phyloP scores from a whole-genome alignment of 78 protist species.

The Dictyostelium brefeldianum region DNA sequence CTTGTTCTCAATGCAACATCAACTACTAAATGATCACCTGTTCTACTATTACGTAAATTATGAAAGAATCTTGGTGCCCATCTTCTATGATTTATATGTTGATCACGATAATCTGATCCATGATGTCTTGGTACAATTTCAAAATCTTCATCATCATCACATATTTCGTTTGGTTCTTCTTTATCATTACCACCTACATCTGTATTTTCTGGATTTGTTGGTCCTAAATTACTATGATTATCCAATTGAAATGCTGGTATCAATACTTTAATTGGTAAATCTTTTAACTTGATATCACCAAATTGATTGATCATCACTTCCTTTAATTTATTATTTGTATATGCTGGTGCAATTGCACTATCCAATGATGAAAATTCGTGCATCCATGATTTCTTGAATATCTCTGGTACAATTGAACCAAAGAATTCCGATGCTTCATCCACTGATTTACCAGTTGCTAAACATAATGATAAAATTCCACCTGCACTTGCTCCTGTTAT shows the following conservation, averaged over 20 bases:
- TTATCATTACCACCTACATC: not conserved
- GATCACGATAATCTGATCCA: not conserved
- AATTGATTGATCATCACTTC: constrained; percentile 27
- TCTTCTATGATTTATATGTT: constrained; percentile 26
- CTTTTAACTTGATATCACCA: constrained; percentile 47
- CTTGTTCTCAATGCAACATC: constrained; percentile 77
- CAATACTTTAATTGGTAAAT: constrained; percentile 63
- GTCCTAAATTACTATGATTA: constrained; percentile 14
- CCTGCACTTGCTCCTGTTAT: constrained; percentile 81
- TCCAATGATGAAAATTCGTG: constrained; percentile 54
- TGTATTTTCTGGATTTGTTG: not conserved
- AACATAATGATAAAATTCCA: constrained; percentile 70
- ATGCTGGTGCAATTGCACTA: constrained; percentile 63
- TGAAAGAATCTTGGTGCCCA: constrained; percentile 84
- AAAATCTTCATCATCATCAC: constrained; percentile 52
- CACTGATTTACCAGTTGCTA: constrained; percentile 56
- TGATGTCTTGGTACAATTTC: constrained; percentile 37
- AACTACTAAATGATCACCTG: constrained; percentile 42
- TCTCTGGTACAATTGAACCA: constrained; percentile 43
- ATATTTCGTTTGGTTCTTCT: not conserved
- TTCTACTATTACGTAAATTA: constrained; percentile 47
- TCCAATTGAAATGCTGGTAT: constrained; percentile 80
- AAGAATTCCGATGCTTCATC: constrained; percentile 41
- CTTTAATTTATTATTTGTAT: constrained; percentile 54
- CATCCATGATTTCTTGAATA: constrained; percentile 57